phyloP scores from a whole-genome alignment of 1,284 basidiomycete genomes.

The Cutaneotrichosporon spelunceum region DNA sequence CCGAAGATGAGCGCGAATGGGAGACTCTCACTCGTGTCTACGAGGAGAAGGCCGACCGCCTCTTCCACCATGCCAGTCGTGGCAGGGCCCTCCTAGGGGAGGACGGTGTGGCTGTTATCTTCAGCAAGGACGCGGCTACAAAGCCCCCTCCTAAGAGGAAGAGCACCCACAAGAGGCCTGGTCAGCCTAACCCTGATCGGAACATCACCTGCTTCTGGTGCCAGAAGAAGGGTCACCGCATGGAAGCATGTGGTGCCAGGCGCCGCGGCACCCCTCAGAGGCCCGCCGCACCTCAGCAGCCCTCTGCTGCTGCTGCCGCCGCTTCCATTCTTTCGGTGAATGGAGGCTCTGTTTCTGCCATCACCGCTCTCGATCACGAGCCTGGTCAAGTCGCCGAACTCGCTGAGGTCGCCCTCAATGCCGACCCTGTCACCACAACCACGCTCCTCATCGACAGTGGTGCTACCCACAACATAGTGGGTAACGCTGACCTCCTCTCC shows the following conservation, averaged over 20 bases:
- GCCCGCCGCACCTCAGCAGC: too few relatives aligned
- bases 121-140: conserved; percentile 2
- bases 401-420: conserved; percentile 1
- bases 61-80: not conserved
- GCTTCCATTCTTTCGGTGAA: not conserved
- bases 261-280: too few relatives aligned
- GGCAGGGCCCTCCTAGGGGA: not conserved
- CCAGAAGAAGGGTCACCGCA: conserved; percentile 6
- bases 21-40: conserved; percentile 6
- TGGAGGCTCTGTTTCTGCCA: not conserved
- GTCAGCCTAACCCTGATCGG: too few relatives aligned
- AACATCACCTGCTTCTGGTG: conserved; percentile 6
- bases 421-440: not conserved
- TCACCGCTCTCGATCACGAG: not conserved
- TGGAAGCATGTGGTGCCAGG: not conserved
- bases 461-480: conserved; percentile 9
- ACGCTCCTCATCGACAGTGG: conserved; percentile 10
- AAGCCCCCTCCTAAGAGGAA: too few relatives aligned
- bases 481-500: not conserved
- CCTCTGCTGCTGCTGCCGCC: not conserved
- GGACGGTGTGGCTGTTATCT: not conserved
- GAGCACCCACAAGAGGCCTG: too few relatives aligned
- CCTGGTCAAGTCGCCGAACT: not conserved
- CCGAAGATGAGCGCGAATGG: not conserved
- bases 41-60: conserved; percentile 5